A percentile compares a stretch with the other conserved stretches of the same genome.
Evolutionary conservation across 108 stramenopile species (phyloP).

Genomic region (Chaetoceros muelleri): DNA sequence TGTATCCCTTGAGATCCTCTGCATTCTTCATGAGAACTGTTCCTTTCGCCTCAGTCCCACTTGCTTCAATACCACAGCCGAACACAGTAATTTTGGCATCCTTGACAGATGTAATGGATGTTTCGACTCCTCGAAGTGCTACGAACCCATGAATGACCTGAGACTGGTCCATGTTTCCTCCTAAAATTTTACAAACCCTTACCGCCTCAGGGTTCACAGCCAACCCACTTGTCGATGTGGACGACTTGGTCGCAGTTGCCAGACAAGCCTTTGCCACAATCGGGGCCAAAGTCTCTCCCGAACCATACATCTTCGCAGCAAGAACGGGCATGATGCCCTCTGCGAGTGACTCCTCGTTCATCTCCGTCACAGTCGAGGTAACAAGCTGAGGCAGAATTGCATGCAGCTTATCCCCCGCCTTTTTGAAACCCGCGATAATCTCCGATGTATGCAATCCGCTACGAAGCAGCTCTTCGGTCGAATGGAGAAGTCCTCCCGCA

Average conservation of each 20-base stretch:
- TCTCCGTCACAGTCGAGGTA: slow-evolving; percentile 28
- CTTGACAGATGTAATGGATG: slow-evolving; percentile 48
- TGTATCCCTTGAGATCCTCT: slow-evolving; percentile 95
- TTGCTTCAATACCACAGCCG: slow-evolving; percentile 93
- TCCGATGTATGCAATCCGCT: slow-evolving; percentile 90
- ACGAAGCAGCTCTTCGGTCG: slow-evolving; percentile 85
- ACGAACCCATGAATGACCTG: slow-evolving; percentile 89
- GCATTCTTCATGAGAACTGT: slow-evolving; percentile 98
- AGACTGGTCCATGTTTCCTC: slow-evolving; percentile 74
- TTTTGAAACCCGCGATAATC: slow-evolving; percentile 83
- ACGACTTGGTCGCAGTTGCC: slow-evolving; percentile 55
- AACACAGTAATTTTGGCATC: slow-evolving; percentile 92
- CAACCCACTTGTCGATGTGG: slow-evolving; percentile 17
- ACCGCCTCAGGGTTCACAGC: slow-evolving; percentile 81
- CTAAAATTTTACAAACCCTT: slow-evolving; percentile 91
- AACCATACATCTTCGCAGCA: slow-evolving; percentile 86
- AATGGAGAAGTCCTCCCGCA: slow-evolving; percentile 83
- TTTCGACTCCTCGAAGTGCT: slow-evolving; percentile 78
- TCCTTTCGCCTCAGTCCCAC: slow-evolving; percentile 96
- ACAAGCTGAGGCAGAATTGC: slow-evolving; percentile 56
- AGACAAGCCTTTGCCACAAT: slow-evolving; percentile 91
- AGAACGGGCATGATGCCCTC: slow-evolving; percentile 53
- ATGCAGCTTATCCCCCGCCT: slow-evolving; percentile 58
- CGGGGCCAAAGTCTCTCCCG: slow-evolving; percentile 73
- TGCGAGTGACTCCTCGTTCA: slow-evolving; percentile 33